phyloP scores from a whole-genome alignment of 169 alveolate genomes.

The Cryptosporidium sp. region DNA sequence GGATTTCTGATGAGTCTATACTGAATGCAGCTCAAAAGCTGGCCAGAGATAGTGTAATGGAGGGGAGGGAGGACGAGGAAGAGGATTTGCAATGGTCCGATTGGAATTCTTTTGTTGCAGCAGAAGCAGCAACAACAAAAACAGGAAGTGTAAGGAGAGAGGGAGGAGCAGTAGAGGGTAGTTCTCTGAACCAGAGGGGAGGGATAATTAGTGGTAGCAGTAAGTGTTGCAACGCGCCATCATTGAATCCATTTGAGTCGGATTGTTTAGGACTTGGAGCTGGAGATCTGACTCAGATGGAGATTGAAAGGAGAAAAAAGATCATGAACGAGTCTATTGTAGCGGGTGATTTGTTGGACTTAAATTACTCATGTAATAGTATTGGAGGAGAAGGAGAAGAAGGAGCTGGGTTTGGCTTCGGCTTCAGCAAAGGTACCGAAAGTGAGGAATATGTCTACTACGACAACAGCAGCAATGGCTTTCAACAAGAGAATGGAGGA shows the following conservation, averaged over 20 bases:
- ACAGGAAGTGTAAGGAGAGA: background rate
- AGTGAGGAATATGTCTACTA: too few species aligned
- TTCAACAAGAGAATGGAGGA: background rate
- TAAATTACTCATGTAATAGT: background rate
- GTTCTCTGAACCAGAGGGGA: background rate
- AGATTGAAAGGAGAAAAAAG: background rate
- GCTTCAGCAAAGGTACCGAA: too few species aligned
- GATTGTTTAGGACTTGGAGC: background rate
- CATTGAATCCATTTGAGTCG: constrained; percentile 10
- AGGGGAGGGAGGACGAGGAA: background rate
- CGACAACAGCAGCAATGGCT: background rate
- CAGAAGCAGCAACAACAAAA: background rate
- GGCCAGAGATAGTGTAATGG: constrained; percentile 5
- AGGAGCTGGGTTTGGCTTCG: background rate
- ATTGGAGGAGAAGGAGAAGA: background rate
- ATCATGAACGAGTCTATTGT: background rate
- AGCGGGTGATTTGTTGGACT: background rate
- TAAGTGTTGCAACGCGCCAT: background rate
- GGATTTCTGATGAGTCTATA: constrained; percentile 38
- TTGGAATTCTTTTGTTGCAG: constrained; percentile 44
- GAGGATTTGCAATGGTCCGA: background rate
- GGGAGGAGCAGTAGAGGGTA: background rate
- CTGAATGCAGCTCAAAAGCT: constrained; percentile 29
- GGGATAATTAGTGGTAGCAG: background rate
- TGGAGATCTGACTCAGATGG: background rate